These are phyloP conservation scores for Cinchona pubescens DNA, from an alignment of 257 asterid genomes.

Conservation along the genomic window DNA sequence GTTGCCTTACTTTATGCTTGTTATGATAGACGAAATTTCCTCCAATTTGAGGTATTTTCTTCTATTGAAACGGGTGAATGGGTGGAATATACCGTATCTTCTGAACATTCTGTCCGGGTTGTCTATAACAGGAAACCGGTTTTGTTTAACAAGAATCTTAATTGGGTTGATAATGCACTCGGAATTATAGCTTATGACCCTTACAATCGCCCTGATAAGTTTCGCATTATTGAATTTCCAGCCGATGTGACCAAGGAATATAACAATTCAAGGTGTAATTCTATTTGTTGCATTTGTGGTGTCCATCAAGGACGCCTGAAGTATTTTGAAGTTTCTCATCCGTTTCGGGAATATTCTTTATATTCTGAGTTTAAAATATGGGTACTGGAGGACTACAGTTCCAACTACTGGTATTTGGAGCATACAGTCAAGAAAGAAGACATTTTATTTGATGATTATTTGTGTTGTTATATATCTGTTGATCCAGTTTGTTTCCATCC, in stretches of 20 bases:
- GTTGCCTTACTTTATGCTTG: not conserved
- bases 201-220: not conserved
- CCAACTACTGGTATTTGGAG: too few species aligned
- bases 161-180: not conserved
- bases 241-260: not conserved
- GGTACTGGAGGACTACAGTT: constrained; percentile 1
- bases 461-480: too few species aligned
- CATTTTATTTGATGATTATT: too few species aligned
- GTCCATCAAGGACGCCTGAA: constrained; percentile 1
- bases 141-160: not conserved
- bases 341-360: not conserved
- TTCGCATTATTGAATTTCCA: not conserved
- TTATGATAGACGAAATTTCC: not conserved
- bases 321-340: not conserved
- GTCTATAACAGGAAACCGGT: not conserved
- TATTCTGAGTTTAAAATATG: not conserved
- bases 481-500: too few species aligned
- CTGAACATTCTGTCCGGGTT: not conserved
- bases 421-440: too few species aligned
- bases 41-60: constrained; percentile 5
- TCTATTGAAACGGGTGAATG: constrained; percentile 2
- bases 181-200: constrained; percentile 12
- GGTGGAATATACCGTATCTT: not conserved
- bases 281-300: not conserved
- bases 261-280: not conserved